Percentiles rank a stretch among this genome's conserved stretches.
Conservation (phyloP, 2,329 filamentous ascomycete species). For the Sporothrix luriei region DNA sequence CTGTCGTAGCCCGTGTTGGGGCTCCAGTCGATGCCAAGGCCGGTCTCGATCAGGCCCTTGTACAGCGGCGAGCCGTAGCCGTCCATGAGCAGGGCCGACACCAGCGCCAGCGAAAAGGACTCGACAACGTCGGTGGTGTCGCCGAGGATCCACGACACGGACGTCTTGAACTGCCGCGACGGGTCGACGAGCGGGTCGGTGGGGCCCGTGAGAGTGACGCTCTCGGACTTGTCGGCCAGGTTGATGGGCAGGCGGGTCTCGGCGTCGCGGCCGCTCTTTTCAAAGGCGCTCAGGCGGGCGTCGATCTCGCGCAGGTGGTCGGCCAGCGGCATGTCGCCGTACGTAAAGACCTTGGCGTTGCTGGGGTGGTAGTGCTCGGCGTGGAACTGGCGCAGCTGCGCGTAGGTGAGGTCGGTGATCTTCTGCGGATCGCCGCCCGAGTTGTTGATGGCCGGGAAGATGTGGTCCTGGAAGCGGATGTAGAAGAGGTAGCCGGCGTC, state of each 20-base stretch:
- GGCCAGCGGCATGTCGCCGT: slow-evolving; percentile 84
- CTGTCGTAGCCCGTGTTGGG: slow-evolving; percentile 91
- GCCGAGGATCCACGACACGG: slow-evolving; percentile 87
- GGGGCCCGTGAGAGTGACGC: slow-evolving; percentile 75
- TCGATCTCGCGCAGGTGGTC: slow-evolving; percentile 81
- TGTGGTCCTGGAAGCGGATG: slow-evolving; percentile 90
- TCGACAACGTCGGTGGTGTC: slow-evolving; percentile 82
- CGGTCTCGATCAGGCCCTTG: slow-evolving; percentile 81
- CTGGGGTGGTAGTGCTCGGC: slow-evolving; percentile 94
- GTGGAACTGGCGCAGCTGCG: slow-evolving; percentile 86
- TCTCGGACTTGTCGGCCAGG: slow-evolving; percentile 64
- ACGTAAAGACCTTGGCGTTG: slow-evolving; percentile 94
- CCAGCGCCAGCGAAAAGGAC: slow-evolving; percentile 79
- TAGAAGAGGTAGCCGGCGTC: slow-evolving; percentile 96
- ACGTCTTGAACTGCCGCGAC: slow-evolving; percentile 91
- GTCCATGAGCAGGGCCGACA: slow-evolving; percentile 84
- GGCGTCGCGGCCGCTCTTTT: slow-evolving; percentile 64
- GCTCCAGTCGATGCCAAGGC: slow-evolving; percentile 89
- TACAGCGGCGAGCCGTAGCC: slow-evolving; percentile 96
- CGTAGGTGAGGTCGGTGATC: slow-evolving; percentile 92
- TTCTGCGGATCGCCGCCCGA: slow-evolving; percentile 95
- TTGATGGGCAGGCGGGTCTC: slow-evolving; percentile 76
- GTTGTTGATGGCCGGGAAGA: slow-evolving; percentile 93
- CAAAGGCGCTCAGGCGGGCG: slow-evolving; percentile 71
- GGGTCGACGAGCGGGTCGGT: slow-evolving; percentile 82